These are phyloP conservation scores for Hygrocybe coccinea DNA, from an alignment of 768 basidiomycete species.

Conservation along the genomic window DNA sequence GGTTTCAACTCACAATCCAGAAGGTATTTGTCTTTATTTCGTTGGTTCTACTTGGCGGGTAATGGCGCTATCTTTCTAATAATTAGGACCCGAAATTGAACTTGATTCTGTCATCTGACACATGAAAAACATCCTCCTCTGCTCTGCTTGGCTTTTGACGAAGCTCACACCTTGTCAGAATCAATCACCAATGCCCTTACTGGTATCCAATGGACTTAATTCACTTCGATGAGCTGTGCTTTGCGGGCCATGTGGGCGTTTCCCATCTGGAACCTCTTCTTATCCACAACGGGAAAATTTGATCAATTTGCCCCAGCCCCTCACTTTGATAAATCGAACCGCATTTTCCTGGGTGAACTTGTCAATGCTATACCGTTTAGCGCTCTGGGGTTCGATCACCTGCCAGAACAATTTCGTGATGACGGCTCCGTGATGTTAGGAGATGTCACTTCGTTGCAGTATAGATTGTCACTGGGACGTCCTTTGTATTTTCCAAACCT, in stretches of 20 bases:
- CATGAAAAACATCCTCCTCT: not conserved
- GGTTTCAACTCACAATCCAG: not conserved
- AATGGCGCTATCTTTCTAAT: not conserved
- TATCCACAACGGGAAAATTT: conserved; percentile 7
- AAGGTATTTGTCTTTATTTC: not conserved
- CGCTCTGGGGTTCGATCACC: conserved; percentile 5
- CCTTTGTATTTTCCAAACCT: conserved; percentile 1
- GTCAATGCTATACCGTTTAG: conserved; percentile 1
- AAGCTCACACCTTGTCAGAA: not conserved
- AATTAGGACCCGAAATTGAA: not conserved
- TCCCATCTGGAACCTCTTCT: conserved; percentile 5
- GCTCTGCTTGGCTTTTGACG: conserved; percentile 1
- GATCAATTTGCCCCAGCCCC: conserved; percentile 1
- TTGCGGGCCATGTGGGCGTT: not conserved
- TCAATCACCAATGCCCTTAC: not conserved
- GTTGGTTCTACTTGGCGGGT: not conserved
- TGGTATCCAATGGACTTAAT: not conserved
- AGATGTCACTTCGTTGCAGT: not conserved
- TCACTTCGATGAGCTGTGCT: not conserved
- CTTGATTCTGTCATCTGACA: not conserved
- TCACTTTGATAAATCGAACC: not conserved
- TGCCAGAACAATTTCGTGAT: not conserved
- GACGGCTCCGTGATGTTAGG: not conserved
- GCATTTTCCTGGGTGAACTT: not conserved
- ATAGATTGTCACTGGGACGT: not conserved